phyloP scores from a whole-genome alignment of 2,329 filamentous ascomycete genomes.

The Sporothrix brunneoviolacea region DNA sequence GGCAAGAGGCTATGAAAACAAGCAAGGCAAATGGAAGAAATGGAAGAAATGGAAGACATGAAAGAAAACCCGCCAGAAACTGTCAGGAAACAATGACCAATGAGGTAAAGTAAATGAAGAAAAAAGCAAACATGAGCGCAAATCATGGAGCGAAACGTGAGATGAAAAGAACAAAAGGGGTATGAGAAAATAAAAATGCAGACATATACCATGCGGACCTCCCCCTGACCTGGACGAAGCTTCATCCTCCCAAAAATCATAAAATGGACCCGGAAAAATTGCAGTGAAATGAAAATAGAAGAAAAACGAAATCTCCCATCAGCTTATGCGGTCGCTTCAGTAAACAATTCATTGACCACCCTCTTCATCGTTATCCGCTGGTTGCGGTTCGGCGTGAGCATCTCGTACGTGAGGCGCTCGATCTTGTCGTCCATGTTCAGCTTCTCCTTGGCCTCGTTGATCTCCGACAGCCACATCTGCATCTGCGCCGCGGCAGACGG shows the following conservation, averaged over 20 bases:
- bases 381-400: conserved; percentile 45
- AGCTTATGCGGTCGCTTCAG: neutral
- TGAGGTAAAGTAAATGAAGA: neutral
- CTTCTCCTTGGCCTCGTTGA: conserved; percentile 40
- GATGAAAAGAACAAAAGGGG: conserved; percentile 3
- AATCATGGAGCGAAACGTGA: neutral
- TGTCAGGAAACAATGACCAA: neutral
- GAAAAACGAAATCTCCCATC: no score
- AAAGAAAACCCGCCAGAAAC: neutral
- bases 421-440: conserved; percentile 42
- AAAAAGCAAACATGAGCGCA: neutral
- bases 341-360: conserved; percentile 39
- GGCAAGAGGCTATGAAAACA: no score
- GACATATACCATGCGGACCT: neutral
- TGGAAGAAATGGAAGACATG: neutral
- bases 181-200: neutral
- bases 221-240: no score
- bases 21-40: neutral
- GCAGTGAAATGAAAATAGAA: neutral
- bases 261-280: neutral
- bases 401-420: conserved; percentile 46
- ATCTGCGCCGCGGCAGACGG: conserved; percentile 43
- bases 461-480: conserved; percentile 50
- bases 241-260: neutral
- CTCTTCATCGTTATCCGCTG: conserved; percentile 50